Evolutionary conservation across 1,284 basidiomycete species (phyloP), one percentile per base, ranked within the genome.

Genomic region (Moesziomyces aphidis): DNA sequence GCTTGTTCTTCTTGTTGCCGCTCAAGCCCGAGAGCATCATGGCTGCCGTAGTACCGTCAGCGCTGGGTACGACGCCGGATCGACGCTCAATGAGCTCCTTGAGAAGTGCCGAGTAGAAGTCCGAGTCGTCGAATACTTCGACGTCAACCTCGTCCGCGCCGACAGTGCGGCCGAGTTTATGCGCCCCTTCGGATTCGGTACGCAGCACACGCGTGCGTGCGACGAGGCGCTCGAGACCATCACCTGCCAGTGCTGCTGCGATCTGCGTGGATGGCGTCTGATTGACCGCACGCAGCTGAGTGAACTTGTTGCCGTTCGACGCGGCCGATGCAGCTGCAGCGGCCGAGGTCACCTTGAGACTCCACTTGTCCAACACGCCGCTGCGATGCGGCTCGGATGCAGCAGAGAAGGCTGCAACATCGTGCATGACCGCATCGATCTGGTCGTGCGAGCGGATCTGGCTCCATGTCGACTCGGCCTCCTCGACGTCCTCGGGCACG

Each of bases 51-150:
- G 66, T 58, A n/a, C 64, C 62, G 1, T 49, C 54, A 4, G 23
- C 48, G 15, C 42, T 45, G 23, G 46, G 26, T 24, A 45, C 51
- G 43, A 44, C 36, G 31, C 65, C 53, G 28, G 74, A 66, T 48
- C 75, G 54, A 4, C 72, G 55, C 55, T 84, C 83, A 43, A 84
- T 81, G 23, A 84, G 62, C 50, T 83, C 82, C 17, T 82, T 76
- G 26, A 84, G 76, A 22, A 84, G 54, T 11, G 68, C 50, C 5
- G 70, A 61, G 61, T 84, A 84, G 59, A 84, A 83, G 54, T 84
- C 83, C 28, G 77, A 70, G 45, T 84, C 83, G 68, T 84, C 83
- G 43, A 83, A 84, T 1, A 80, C 70, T 21, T 83, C 71, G 3
- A n/a, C 52, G 48, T 79, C 73, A 24, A 54, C 45, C n/a, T 62